Evolutionary conservation across 495 filamentous ascomycete species (phyloP).

Genomic region (Aspergillus incahuasiensis): DNA sequence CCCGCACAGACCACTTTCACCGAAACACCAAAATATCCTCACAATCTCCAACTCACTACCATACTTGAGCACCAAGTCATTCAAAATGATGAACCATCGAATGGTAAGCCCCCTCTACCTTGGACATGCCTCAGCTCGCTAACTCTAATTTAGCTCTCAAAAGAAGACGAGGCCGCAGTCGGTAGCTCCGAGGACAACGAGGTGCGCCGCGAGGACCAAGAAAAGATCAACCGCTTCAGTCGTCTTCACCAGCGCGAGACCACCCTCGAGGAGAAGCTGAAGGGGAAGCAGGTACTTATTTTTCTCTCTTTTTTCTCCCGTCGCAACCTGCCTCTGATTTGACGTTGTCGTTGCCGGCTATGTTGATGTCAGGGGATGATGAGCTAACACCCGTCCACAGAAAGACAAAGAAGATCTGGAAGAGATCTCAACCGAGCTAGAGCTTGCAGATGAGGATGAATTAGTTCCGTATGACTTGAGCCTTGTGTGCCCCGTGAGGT

Average conservation of each 20-base stretch:
- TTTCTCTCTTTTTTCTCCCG: constrained; percentile 21
- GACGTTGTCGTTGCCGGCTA: neutral
- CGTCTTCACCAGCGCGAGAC: constrained; percentile 84
- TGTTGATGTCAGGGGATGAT: neutral
- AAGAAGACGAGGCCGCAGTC: constrained; percentile 74
- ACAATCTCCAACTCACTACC: neutral
- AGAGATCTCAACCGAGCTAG: constrained; percentile 84
- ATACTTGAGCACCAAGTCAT: neutral
- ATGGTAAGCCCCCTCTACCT: constrained; percentile 29
- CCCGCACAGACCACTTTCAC: constrained; percentile 6
- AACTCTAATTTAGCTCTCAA: constrained; percentile 62
- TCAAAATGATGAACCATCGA: constrained; percentile 41
- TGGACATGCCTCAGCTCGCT: neutral
- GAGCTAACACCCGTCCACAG: constrained; percentile 39
- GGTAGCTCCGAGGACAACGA: constrained; percentile 70
- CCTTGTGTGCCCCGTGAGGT: too few relatives aligned
- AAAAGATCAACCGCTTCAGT: constrained; percentile 98
- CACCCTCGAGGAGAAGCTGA: constrained; percentile 73
- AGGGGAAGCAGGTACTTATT: constrained; percentile 77
- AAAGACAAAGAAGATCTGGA: constrained; percentile 98
- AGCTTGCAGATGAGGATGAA: constrained; percentile 94
- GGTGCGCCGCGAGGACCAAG: constrained; percentile 93
- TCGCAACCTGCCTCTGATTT: neutral
- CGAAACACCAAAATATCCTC: constrained; percentile 1
- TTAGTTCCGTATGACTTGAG: constrained; percentile 83